phyloP scores from a whole-genome alignment of 1,284 basidiomycete genomes.

The Microbotryomycetes sp. region DNA sequence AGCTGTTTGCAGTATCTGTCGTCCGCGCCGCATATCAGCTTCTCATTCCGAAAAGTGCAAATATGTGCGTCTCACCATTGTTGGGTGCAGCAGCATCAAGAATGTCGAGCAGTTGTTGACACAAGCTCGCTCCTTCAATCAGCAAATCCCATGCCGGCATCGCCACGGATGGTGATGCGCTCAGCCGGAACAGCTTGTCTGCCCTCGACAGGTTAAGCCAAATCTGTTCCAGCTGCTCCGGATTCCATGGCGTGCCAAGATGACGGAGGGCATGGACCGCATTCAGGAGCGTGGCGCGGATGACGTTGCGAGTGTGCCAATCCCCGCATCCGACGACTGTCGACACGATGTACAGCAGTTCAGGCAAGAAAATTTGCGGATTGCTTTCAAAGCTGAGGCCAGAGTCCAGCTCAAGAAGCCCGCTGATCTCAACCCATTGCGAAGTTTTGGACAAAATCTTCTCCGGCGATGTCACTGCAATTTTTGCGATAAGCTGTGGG shows the following conservation, averaged over 20 bases:
- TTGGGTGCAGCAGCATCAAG: constrained; percentile 61
- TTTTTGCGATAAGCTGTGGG: constrained; percentile 60
- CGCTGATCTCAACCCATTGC: constrained; percentile 77
- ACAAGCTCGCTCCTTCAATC: constrained; percentile 59
- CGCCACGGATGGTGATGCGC: no score
- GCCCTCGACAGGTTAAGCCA: constrained; percentile 60
- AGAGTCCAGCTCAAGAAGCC: constrained; percentile 64
- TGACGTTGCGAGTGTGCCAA: constrained; percentile 63
- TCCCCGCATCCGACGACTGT: constrained; percentile 68
- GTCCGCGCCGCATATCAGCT: no score
- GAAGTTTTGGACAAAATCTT: constrained; percentile 57
- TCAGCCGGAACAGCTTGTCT: constrained; percentile 57
- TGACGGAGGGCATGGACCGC: constrained; percentile 56
- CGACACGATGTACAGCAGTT: constrained; percentile 69
- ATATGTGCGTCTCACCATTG: constrained; percentile 51
- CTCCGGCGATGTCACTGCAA: constrained; percentile 57
- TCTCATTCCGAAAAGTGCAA: no score
- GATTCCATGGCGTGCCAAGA: constrained; percentile 46
- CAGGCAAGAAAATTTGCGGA: constrained; percentile 71
- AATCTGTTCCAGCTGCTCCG: constrained; percentile 56
- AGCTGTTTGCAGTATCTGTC: constrained; percentile 78
- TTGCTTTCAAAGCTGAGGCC: constrained; percentile 63
- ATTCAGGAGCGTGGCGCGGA: constrained; percentile 74
- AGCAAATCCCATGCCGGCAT: constrained; percentile 55
- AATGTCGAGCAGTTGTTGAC: constrained; percentile 58